Evolutionary conservation across 2,329 filamentous ascomycete species (phyloP).

Genomic region (Fusarium sp.): DNA sequence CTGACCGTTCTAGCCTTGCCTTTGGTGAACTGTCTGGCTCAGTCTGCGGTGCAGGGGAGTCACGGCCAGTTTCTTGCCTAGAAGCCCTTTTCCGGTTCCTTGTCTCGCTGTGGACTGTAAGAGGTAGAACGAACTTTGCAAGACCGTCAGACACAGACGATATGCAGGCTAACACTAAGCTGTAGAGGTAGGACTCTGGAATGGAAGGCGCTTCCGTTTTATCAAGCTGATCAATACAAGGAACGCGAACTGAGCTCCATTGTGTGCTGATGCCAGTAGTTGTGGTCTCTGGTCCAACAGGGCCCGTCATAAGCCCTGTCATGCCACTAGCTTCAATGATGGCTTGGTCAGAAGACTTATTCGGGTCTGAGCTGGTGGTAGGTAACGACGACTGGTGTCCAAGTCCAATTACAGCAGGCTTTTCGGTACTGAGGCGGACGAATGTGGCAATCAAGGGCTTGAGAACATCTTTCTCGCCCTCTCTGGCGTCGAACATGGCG

Average conservation of each 20-base stretch:
- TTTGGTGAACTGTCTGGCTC: slow-evolving; percentile 54
- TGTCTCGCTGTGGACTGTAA: slow-evolving; percentile 85
- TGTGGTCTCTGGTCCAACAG: slow-evolving; percentile 75
- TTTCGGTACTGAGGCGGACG: slow-evolving; percentile 93
- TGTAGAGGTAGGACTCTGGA: slow-evolving; percentile 95
- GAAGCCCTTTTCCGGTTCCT: slow-evolving; percentile 66
- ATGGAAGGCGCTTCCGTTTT: slow-evolving; percentile 87
- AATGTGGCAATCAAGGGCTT: slow-evolving; percentile 88
- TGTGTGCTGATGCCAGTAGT: slow-evolving; percentile 88
- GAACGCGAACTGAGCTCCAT: slow-evolving; percentile 89
- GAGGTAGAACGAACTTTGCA: slow-evolving; percentile 91
- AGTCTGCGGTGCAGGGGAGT: slow-evolving; percentile 60
- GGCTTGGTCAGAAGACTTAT: slow-evolving; percentile 80
- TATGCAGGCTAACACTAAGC: slow-evolving; percentile 88
- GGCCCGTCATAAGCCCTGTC: slow-evolving; percentile 86
- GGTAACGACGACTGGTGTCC: slow-evolving; percentile 91
- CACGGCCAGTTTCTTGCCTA: slow-evolving; percentile 61
- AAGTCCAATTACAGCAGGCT: slow-evolving; percentile 88
- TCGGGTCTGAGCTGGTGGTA: slow-evolving; percentile 69
- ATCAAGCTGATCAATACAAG: slow-evolving; percentile 94
- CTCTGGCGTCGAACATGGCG: slow-evolving; percentile 80
- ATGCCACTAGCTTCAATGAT: slow-evolving; percentile 90
- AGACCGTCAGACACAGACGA: slow-evolving; percentile 92
- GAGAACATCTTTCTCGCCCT: slow-evolving; percentile 82
- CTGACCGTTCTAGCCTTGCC: slow-evolving; percentile 68